Percentiles rank a stretch among this genome's conserved stretches.
phyloP scores from a whole-genome alignment of 1,284 basidiomycete genomes.

The Ustilago nuda region DNA sequence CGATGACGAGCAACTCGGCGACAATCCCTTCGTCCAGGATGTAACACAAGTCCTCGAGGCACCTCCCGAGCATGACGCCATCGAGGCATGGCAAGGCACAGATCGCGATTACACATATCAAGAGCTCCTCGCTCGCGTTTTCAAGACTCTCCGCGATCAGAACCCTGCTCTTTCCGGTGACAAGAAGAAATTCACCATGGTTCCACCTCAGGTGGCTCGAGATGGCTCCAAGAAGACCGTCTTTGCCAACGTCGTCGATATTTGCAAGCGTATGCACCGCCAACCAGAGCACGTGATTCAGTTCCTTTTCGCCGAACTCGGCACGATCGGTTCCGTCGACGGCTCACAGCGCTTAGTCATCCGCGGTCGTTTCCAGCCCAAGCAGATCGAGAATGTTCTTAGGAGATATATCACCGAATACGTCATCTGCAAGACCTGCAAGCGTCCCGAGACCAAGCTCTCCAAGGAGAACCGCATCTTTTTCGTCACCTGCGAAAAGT shows the following conservation, averaged over 20 bases:
- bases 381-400: conserved; percentile 97
- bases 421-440: conserved; percentile 99
- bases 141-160: conserved; percentile 87
- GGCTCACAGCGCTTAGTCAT: conserved; percentile 93
- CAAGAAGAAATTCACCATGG: conserved; percentile 93
- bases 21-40: conserved; percentile 60
- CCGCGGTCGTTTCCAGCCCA: conserved; percentile 97
- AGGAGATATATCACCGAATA: conserved; percentile 98
- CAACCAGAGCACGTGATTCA: conserved; percentile 99
- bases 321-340: conserved; percentile 95
- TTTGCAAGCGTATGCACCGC: conserved; percentile 98
- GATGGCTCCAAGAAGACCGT: conserved; percentile 97
- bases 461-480: conserved; percentile 99
- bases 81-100: conserved; percentile 80
- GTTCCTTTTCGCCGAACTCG: conserved; percentile 97
- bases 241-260: conserved; percentile 96
- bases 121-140: conserved; percentile 95
- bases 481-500: conserved; percentile 97
- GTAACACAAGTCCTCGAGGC: conserved; percentile 45
- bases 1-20: conserved; percentile 63
- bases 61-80: conserved; percentile 35
- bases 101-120: conserved; percentile 95
- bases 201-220: conserved; percentile 91
- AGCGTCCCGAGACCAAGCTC: conserved; percentile 94
- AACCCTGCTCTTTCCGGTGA: conserved; percentile 85